Percentiles rank a stretch among this genome's conserved stretches.
Conservation (phyloP, 1,284 basidiomycete genomes). For the Hortiboletus rubellus region DNA sequence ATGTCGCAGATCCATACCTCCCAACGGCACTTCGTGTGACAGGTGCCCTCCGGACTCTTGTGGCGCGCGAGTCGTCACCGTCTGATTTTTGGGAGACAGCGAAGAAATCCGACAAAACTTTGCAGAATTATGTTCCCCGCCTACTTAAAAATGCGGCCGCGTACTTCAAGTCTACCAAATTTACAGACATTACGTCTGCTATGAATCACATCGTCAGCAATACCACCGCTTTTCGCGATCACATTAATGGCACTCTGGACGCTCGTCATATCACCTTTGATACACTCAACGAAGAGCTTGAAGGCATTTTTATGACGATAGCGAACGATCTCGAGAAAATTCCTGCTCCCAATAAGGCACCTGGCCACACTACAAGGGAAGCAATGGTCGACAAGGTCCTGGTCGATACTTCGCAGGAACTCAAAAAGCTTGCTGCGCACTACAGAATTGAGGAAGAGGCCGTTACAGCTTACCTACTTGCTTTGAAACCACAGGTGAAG, state of each 20-base stretch:
- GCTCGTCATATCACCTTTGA: conserved; percentile 2
- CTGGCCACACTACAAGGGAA: conserved; percentile 2
- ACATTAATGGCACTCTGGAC: conserved; percentile 8
- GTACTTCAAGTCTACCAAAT: neutral
- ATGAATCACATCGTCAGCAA: conserved; percentile 10
- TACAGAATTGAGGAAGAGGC: conserved; percentile 1
- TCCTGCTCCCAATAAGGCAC: neutral
- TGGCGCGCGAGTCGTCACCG: neutral
- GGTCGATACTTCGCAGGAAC: neutral
- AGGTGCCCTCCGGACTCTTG: neutral
- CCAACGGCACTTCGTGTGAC: neutral
- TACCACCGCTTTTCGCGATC: conserved; percentile 12
- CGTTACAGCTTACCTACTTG: neutral
- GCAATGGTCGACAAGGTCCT: conserved; percentile 9
- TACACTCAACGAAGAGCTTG: neutral
- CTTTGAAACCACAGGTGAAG: neutral
- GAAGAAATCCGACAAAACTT: neutral
- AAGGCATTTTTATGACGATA: conserved; percentile 1
- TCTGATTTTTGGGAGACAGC: conserved; percentile 14
- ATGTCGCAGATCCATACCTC: conserved; percentile 1
- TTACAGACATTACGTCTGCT: conserved; percentile 4
- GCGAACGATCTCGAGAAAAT: neutral
- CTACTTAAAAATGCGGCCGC: conserved; percentile 3
- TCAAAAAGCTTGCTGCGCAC: neutral
- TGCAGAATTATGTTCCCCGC: conserved; percentile 3